phyloP scores from a whole-genome alignment of 257 asterid genomes.

The Rhazya stricta region DNA sequence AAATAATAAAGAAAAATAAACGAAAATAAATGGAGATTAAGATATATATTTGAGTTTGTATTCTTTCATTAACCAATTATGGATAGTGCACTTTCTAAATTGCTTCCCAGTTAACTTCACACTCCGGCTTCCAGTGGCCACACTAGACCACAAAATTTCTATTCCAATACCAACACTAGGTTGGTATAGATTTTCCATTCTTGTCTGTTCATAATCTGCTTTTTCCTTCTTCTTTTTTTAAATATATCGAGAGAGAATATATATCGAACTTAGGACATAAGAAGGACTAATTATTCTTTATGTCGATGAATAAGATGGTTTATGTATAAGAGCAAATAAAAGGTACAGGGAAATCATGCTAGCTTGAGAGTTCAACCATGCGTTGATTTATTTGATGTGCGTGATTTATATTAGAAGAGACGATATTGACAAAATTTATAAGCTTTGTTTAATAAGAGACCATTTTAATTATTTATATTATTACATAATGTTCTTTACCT shows the following conservation, averaged over 20 bases:
- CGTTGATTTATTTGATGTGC: too few relatives aligned
- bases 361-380: too few relatives aligned
- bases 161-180: background rate
- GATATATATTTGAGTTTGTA: background rate
- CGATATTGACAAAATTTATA: too few relatives aligned
- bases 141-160: background rate
- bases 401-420: too few relatives aligned
- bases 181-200: background rate
- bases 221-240: background rate
- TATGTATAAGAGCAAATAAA: too few relatives aligned
- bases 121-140: constrained; percentile 6
- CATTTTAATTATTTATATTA: too few relatives aligned
- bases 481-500: too few relatives aligned
- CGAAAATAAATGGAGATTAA: background rate
- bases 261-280: background rate
- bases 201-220: background rate
- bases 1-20: background rate
- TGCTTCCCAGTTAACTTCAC: constrained; percentile 3
- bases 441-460: too few relatives aligned
- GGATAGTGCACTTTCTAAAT: constrained; percentile 4
- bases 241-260: background rate
- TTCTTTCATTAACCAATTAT: background rate
- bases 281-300: too few relatives aligned
- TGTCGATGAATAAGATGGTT: too few relatives aligned
- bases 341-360: too few relatives aligned